These are phyloP conservation scores for Zygoascus ofunaensis DNA, from an alignment of 805 yeast species.

Conservation along the genomic window DNA sequence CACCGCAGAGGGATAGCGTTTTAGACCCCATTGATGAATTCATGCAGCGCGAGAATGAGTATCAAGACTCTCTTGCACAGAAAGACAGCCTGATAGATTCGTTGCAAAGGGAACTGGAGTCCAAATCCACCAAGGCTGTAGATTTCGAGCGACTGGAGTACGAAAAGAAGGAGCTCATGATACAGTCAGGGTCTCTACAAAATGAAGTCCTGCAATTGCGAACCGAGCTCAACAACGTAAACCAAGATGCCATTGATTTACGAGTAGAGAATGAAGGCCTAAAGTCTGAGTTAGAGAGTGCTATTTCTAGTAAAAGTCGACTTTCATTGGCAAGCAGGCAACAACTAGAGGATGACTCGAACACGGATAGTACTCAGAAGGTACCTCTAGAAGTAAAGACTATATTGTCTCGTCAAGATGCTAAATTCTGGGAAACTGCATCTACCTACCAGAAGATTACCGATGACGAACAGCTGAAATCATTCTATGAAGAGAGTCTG, in stretches of 20 bases:
- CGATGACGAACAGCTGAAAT: not conserved
- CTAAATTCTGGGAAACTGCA: not conserved
- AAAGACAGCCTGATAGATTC: slow-evolving; percentile 18
- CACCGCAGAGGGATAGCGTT: not conserved
- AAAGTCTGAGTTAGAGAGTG: not conserved
- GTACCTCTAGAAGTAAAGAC: not conserved
- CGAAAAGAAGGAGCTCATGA: slow-evolving; percentile 19
- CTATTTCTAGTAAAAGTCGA: not conserved
- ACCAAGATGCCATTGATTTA: slow-evolving; percentile 5
- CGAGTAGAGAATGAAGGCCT: not conserved
- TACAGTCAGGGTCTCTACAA: slow-evolving; percentile 11
- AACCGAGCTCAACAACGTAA: slow-evolving; percentile 10
- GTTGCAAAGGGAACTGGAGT: slow-evolving; percentile 11
- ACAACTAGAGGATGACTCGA: not conserved
- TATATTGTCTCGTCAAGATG: not conserved
- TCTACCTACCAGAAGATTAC: not conserved
- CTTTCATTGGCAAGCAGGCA: not conserved
- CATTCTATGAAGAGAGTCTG: slow-evolving; percentile 6
- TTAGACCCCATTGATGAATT: slow-evolving; percentile 8
- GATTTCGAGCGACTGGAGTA: slow-evolving; percentile 16
- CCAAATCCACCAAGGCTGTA: slow-evolving; percentile 9
- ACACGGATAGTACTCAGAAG: not conserved
- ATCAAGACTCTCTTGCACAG: slow-evolving; percentile 25
- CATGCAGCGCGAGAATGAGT: slow-evolving; percentile 25
- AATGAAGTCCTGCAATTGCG: slow-evolving; percentile 15